A percentile compares a stretch with the other conserved stretches of the same genome.
Conservation (phyloP, 2,329 filamentous ascomycete species). For the Arthrobotrys pseudoclavata region DNA sequence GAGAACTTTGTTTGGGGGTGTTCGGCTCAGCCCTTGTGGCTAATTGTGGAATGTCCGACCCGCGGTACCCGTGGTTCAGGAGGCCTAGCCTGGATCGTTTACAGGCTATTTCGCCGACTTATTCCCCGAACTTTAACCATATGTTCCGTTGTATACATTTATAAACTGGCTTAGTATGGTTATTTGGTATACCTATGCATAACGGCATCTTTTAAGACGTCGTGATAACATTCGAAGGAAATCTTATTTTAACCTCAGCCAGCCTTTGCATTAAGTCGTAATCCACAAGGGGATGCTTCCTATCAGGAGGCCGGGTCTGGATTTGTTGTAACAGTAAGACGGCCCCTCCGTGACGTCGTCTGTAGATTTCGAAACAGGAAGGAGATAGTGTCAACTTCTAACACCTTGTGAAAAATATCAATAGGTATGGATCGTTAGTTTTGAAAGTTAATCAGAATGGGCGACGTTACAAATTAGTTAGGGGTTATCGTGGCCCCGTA, state of each 20-base stretch:
- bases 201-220: slow-evolving; percentile 17
- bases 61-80: slow-evolving; percentile 10
- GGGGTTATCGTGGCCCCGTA: neutral
- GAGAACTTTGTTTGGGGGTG: neutral
- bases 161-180: neutral
- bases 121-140: slow-evolving; percentile 9
- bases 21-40: slow-evolving; percentile 22
- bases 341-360: slow-evolving; percentile 24
- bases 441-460: neutral
- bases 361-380: slow-evolving; percentile 32
- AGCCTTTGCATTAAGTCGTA: neutral
- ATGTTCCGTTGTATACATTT: neutral
- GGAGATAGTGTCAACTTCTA: slow-evolving; percentile 24
- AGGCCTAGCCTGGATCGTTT: neutral
- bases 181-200: slow-evolving; percentile 12
- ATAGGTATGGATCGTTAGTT: neutral
- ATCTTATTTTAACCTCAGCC: slow-evolving; percentile 23
- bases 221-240: neutral
- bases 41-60: slow-evolving; percentile 15
- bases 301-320: neutral
- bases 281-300: neutral
- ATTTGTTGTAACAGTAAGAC: slow-evolving; percentile 44
- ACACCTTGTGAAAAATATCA: neutral
- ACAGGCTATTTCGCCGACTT: slow-evolving; percentile 18
- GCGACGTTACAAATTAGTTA: neutral